phyloP scores from a whole-genome alignment of 768 basidiomycete genomes.

The Mycena maculata region DNA sequence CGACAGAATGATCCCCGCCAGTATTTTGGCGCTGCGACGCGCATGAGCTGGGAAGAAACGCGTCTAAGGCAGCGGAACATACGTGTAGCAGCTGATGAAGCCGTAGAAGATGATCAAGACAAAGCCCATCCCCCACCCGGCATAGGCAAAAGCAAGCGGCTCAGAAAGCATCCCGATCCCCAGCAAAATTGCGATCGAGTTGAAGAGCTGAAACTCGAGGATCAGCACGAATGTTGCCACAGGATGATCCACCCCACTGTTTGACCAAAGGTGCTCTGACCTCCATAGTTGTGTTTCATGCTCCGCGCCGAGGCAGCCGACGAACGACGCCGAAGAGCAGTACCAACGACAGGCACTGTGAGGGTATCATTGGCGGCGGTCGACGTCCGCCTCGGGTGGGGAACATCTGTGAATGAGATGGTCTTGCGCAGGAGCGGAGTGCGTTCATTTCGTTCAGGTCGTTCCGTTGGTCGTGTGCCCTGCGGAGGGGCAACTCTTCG shows the following conservation, averaged over 20 bases:
- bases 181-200: slow-evolving; percentile 87
- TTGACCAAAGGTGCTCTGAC: slow-evolving; percentile 80
- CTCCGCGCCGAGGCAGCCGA: slow-evolving; percentile 42
- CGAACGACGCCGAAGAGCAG: slow-evolving; percentile 42
- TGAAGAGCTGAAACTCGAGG: slow-evolving; percentile 73
- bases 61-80: slow-evolving; percentile 45
- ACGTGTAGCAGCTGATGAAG: slow-evolving; percentile 91
- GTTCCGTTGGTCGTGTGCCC: slow-evolving; percentile 5
- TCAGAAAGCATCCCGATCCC: slow-evolving; percentile 93
- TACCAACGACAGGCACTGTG: slow-evolving; percentile 1
- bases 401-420: slow-evolving; percentile 31
- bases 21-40: slow-evolving; percentile 79
- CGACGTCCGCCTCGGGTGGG: slow-evolving; percentile 27
- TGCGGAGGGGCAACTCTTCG: slow-evolving; percentile 17
- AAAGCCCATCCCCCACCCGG: slow-evolving; percentile 91
- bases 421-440: slow-evolving; percentile 32
- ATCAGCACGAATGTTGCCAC: slow-evolving; percentile 3
- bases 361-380: slow-evolving; percentile 23
- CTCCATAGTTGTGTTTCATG: slow-evolving; percentile 48
- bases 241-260: slow-evolving; percentile 59
- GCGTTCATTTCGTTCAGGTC: slow-evolving; percentile 17
- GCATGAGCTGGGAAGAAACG: neutral
- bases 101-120: slow-evolving; percentile 82
- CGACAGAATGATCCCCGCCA: slow-evolving; percentile 79
- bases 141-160: slow-evolving; percentile 91